These are phyloP conservation scores for Zygnema circumcarinatum DNA, from an alignment of 139 green algal species.

Conservation along the genomic window DNA sequence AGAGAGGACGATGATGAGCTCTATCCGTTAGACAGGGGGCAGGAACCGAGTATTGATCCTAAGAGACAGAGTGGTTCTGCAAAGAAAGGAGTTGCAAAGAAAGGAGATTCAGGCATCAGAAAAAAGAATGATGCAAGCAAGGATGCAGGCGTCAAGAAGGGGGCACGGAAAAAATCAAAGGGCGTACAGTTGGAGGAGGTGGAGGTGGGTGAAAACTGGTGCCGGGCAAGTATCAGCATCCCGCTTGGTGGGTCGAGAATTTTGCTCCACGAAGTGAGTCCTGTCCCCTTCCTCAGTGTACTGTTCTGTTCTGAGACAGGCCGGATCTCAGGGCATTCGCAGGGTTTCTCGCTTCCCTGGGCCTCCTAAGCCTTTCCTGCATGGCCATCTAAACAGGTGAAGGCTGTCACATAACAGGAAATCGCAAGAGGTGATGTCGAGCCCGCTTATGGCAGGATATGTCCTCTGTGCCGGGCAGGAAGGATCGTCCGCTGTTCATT, in stretches of 20 bases:
- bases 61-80: too few species aligned
- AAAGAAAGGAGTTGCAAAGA: not conserved
- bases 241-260: constrained; percentile 76
- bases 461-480: too few species aligned
- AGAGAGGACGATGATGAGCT: not conserved
- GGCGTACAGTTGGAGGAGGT: not conserved
- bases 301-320: not conserved
- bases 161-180: not conserved
- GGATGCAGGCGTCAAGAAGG: not conserved
- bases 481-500: too few species aligned
- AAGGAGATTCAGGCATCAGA: constrained; percentile 7
- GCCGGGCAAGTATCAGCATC: constrained; percentile 64
- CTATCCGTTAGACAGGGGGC: not conserved
- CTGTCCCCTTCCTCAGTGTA: constrained; percentile 3
- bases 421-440: too few species aligned
- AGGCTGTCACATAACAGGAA: too few species aligned
- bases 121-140: not conserved
- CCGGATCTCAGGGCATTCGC: too few species aligned
- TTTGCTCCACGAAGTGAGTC: constrained; percentile 81
- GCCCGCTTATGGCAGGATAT: too few species aligned
- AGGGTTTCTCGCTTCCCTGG: too few species aligned
- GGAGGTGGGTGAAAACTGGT: not conserved
- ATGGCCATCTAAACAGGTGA: not conserved
- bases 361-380: not conserved
- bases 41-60: not conserved